Evolutionary conservation across 2,329 filamentous ascomycete species (phyloP), one percentile per base, ranked within the genome.

Genomic region (Thielaviopsis populi): DNA sequence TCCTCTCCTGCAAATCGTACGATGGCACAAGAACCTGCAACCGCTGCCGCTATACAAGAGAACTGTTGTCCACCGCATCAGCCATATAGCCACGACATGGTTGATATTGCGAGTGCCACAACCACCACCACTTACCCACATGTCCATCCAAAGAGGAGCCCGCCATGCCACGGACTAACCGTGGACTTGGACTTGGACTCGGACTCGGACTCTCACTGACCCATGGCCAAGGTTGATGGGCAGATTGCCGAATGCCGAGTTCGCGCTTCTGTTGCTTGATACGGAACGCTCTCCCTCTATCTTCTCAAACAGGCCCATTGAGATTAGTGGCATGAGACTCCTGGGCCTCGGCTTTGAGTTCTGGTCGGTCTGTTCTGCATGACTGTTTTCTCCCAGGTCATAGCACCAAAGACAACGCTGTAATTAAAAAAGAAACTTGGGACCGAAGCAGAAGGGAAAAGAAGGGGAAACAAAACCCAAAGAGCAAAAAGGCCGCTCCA

Each of bases 101-200:
- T 33, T 56, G 19, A 24, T 56, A 56, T 56, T 56, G 33, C 24
- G 10, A 17, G 50, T n/a, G 27, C 24, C 27, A 56, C 17, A 19
- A 8, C 13, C 22, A 33, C 50, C 50, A n/a, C 24, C 50, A 56
- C 17, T 33, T 37, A 33, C 17, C n/a, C 19, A 33, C 50, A 56
- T 56, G 50, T 27, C 50, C 50, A 56, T 33, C 50, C 50, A 56
- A 56, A 37, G 50, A 56, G 50, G 50, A 56, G 50, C 50, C n/a
- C 27, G 17, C 27, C 27, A 56, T 56, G 50, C 27, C 50, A 56
- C 50, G 50, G 50, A 56, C 50, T 56, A 56, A 24, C 50, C 50
- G 27, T 56, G 27, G 27, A 56, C 50, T 50, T 50, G 22, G 46
- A 50, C 42, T 13, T 53, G 48, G 22, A 53, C 48, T 53, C 22